Base-by-base conservation (phyloP, 2,329 filamentous ascomycete genomes). In the Penicillium sp. region DNA sequence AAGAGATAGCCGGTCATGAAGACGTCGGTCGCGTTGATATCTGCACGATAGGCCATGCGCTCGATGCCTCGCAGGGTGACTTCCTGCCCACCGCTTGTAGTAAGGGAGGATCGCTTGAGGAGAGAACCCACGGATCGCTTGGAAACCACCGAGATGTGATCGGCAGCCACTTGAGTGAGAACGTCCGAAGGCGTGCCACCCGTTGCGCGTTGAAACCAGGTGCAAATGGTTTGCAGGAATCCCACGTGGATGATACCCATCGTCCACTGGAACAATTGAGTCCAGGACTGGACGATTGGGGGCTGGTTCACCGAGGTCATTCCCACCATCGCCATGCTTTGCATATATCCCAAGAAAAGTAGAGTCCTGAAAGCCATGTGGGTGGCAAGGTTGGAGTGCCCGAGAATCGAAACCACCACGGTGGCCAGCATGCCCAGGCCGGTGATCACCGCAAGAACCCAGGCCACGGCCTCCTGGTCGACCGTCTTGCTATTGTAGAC, bases 261-360 rank as follows among this genome's bases (percentile, higher is more conserved):
- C 65, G 88, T 94, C 92, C 92, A 97, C 69, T 95, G 88, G 76
- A 96, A 96, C 73, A 96, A 91, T 74, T 96, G 92, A 1, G 91
- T 96, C 92, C 92, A 97, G 0, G 91, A 82, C 63, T 89, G 82
- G 46, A 95, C 92, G 53, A 96, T 89, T 0, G 92, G 92, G 4
- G 92, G 92, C 44, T 96, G 80, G 39, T 80, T 78, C 11, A 96
- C 86, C 13, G 87, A 83, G 46, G 86, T 89, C 72, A 96, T 86
- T 56, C 92, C 92, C 63, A 95, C 79, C 74, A 96, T 90, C 25
- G 92, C 92, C 74, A 96, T 91, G 6, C 89, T 85, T 74, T 97
- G 92, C 79, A 96, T 95, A 74, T 94, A 96, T 54, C 88, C 84
- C 68, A 96, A 95, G 38, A 97, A 84, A 14, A 92, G 92, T 58